phyloP scores from a whole-genome alignment of 2,329 filamentous ascomycete genomes.

The Cephalotrichum gorgonifer region DNA sequence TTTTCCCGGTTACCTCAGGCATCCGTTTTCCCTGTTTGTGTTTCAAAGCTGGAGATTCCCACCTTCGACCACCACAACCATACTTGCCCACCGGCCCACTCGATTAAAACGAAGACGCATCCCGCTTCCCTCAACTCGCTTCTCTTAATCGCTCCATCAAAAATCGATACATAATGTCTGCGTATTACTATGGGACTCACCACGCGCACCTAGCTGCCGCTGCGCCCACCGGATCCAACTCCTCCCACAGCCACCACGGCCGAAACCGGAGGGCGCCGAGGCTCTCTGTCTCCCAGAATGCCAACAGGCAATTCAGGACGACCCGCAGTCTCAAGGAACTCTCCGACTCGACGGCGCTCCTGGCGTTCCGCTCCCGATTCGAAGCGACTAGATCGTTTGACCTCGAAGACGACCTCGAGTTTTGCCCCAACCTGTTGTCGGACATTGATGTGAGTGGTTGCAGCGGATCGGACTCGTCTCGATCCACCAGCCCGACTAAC shows the following conservation, averaged over 20 bases:
- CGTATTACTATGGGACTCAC: constrained; percentile 53
- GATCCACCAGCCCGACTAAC: constrained; percentile 17
- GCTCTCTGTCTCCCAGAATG: constrained; percentile 69
- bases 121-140: not conserved
- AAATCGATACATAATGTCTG: constrained; percentile 39
- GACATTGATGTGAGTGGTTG: constrained; percentile 72
- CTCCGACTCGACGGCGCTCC: constrained; percentile 59
- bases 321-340: constrained; percentile 81
- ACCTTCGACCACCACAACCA: constrained; percentile 3
- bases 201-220: constrained; percentile 32
- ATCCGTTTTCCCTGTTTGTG: constrained; percentile 7
- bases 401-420: constrained; percentile 90
- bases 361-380: constrained; percentile 75
- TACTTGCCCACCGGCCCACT: not conserved
- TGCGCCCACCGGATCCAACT: constrained; percentile 33
- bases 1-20: constrained; percentile 3
- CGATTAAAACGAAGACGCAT: constrained; percentile 1
- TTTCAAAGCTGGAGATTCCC: constrained; percentile 4
- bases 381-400: constrained; percentile 91
- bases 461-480: constrained; percentile 7
- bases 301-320: constrained; percentile 77
- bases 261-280: constrained; percentile 78
- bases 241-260: constrained; percentile 72
- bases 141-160: not conserved
- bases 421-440: constrained; percentile 84